These are phyloP conservation scores for Rhododendron simsii DNA, from an alignment of 148 eudicot genomes.

Conservation along the genomic window DNA sequence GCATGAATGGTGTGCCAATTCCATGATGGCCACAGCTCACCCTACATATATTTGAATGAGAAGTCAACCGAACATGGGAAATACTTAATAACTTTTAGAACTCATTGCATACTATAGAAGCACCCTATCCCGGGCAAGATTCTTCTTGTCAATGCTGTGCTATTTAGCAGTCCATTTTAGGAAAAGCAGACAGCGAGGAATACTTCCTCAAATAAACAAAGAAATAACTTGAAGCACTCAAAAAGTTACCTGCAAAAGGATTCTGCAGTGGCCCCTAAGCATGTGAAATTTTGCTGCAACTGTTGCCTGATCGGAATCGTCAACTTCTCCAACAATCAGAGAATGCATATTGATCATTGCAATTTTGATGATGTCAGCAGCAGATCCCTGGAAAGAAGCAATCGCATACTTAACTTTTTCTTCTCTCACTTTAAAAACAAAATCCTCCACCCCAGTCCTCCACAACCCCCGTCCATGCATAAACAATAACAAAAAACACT, in stretches of 20 bases:
- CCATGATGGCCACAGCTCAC: background rate
- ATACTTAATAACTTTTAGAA: background rate
- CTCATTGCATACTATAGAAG: background rate
- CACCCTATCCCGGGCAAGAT: background rate
- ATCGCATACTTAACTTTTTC: background rate
- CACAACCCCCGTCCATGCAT: no score
- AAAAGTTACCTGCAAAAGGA: slow-evolving; percentile 78
- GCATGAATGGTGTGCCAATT: background rate
- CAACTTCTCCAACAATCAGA: slow-evolving; percentile 49
- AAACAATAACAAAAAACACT: slow-evolving; percentile 5
- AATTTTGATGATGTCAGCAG: slow-evolving; percentile 93
- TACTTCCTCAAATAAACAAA: background rate
- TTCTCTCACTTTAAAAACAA: background rate
- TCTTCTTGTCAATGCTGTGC: background rate
- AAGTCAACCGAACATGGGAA: background rate
- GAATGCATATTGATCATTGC: slow-evolving; percentile 82
- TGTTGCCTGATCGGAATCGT: slow-evolving; percentile 23
- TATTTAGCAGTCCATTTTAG: background rate
- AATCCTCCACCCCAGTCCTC: background rate
- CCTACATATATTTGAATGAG: background rate
- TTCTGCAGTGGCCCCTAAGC: slow-evolving; percentile 81
- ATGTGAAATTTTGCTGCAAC: slow-evolving; percentile 39
- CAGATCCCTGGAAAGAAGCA: slow-evolving; percentile 67
- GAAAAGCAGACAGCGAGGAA: background rate
- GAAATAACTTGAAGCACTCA: background rate